Evolutionary conservation across 495 filamentous ascomycete genomes (phyloP).

Genomic region (Talaromyces proteolyticus): DNA sequence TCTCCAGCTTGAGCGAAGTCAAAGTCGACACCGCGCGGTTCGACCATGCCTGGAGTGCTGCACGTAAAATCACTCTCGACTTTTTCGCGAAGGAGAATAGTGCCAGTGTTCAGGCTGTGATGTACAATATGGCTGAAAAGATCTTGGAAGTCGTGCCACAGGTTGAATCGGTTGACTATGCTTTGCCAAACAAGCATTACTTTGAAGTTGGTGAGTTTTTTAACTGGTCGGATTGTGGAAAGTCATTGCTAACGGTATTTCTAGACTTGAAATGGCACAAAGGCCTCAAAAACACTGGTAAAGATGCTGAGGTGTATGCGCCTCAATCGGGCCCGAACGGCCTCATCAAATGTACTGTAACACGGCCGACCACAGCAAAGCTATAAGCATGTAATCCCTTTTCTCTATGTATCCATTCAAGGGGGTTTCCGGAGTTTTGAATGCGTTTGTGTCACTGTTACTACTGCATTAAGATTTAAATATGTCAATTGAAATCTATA

Average conservation of each 20-base stretch:
- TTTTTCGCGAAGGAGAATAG: slow-evolving; percentile 89
- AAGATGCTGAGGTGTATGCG: slow-evolving; percentile 92
- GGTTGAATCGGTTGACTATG: slow-evolving; percentile 71
- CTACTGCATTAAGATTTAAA: slow-evolving; percentile 1
- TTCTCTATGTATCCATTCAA: slow-evolving; percentile 25
- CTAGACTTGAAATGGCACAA: slow-evolving; percentile 95
- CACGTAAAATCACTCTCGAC: slow-evolving; percentile 77
- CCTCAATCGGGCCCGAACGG: slow-evolving; percentile 92
- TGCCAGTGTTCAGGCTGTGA: slow-evolving; percentile 90
- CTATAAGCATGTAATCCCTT: slow-evolving; percentile 18
- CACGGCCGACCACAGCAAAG: slow-evolving; percentile 44
- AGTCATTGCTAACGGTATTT: slow-evolving; percentile 1
- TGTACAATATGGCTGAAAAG: slow-evolving; percentile 96
- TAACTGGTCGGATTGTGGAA: not conserved
- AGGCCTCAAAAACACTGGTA: slow-evolving; percentile 92
- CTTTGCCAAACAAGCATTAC: slow-evolving; percentile 96
- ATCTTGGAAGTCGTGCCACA: slow-evolving; percentile 72
- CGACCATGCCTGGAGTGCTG: slow-evolving; percentile 68
- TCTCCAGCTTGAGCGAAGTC: slow-evolving; percentile 63
- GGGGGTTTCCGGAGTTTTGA: slow-evolving; percentile 9
- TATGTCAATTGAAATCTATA: not conserved
- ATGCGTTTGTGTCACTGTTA: not conserved
- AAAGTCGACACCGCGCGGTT: slow-evolving; percentile 58
- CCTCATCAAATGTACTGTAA: slow-evolving; percentile 91
- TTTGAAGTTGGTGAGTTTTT: slow-evolving; percentile 82